Conservation (phyloP, 2,329 filamentous ascomycete genomes). For the Cercospora sesami region DNA sequence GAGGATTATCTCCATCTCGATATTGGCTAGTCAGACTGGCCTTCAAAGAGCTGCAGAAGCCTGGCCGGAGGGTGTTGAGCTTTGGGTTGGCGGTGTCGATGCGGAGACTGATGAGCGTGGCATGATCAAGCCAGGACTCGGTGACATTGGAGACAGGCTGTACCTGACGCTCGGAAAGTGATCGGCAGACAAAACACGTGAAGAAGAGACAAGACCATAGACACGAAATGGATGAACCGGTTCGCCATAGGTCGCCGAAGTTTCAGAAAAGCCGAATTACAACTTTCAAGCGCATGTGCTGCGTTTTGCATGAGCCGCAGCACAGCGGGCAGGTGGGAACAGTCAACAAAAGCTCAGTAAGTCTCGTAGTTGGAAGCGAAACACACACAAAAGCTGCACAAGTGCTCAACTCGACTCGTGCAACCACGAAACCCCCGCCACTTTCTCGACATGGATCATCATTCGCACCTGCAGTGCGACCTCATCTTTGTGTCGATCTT, state of each 20-base stretch:
- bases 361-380: background rate
- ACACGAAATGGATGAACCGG: background rate
- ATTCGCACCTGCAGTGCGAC: background rate
- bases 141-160: constrained; percentile 86
- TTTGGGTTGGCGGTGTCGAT: constrained; percentile 84
- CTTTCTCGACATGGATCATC: constrained; percentile 8
- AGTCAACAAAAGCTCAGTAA: background rate
- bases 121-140: constrained; percentile 88
- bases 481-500: background rate
- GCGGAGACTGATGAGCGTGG: constrained; percentile 70
- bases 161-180: constrained; percentile 87
- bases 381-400: background rate
- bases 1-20: constrained; percentile 71
- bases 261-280: background rate
- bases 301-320: background rate
- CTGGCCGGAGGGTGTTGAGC: constrained; percentile 74
- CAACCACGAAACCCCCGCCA: background rate
- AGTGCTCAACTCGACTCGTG: background rate
- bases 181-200: background rate
- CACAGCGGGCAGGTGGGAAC: background rate
- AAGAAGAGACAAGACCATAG: background rate
- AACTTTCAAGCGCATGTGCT: background rate
- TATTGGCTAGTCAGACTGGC: constrained; percentile 73
- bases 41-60: constrained; percentile 68
- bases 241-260: background rate